These are phyloP conservation scores for Lolium multiflorum DNA, from an alignment of 176 grass and related monocot species.

Conservation along the genomic window DNA sequence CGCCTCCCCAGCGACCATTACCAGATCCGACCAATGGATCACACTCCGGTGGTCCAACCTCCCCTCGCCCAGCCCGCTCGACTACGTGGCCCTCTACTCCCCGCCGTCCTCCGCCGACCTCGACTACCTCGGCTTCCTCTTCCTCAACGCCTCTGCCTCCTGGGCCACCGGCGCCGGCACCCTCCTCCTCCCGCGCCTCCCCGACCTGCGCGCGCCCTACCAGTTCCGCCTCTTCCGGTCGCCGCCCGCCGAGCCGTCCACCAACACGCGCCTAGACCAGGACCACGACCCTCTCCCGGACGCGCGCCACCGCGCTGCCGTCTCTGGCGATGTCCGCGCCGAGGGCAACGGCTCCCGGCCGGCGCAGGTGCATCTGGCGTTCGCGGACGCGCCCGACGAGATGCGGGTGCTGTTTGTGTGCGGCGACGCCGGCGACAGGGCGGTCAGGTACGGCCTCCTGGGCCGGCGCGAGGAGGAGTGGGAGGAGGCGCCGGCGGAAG, in stretches of 20 bases:
- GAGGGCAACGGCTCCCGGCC: constrained; percentile 41
- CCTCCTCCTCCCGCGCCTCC: constrained; percentile 64
- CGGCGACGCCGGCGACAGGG: constrained; percentile 57
- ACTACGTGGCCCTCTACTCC: constrained; percentile 86
- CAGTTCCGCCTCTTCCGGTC: constrained; percentile 84
- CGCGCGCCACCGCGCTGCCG: constrained; percentile 63
- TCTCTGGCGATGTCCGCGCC: constrained; percentile 51
- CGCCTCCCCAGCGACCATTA: constrained; percentile 56
- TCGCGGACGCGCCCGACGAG: constrained; percentile 74
- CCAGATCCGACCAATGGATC: constrained; percentile 48
- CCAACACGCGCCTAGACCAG: constrained; percentile 64
- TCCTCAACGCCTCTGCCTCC: constrained; percentile 70
- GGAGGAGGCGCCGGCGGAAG: constrained; percentile 64
- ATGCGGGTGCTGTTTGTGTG: constrained; percentile 88
- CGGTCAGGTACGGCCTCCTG: constrained; percentile 65
- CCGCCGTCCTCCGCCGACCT: constrained; percentile 68
- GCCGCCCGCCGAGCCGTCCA: constrained; percentile 48
- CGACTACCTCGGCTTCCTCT: constrained; percentile 86
- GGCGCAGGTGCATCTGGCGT: constrained; percentile 85
- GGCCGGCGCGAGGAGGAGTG: constrained; percentile 29
- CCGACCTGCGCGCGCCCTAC: constrained; percentile 75
- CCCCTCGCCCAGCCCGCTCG: constrained; percentile 66
- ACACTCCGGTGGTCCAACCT: constrained; percentile 66
- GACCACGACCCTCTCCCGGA: constrained; percentile 69
- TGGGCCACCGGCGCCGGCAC: constrained; percentile 63